phyloP scores from a whole-genome alignment of 495 filamentous ascomycete genomes.

The Bathelium albidoporum region DNA sequence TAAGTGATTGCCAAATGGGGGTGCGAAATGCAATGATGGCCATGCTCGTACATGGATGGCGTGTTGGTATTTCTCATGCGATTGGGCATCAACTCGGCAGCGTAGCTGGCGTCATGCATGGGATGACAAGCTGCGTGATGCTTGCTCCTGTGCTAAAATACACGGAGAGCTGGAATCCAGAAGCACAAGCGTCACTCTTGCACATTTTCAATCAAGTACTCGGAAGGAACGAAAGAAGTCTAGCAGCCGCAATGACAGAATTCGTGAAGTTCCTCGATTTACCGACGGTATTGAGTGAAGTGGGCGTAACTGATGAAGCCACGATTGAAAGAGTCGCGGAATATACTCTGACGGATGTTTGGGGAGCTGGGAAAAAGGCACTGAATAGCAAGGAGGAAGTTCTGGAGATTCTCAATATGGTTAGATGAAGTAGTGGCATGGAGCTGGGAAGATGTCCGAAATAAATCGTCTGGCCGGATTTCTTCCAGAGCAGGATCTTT shows the following conservation, averaged over 20 bases:
- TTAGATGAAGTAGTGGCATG: not conserved
- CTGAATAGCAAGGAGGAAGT: conserved; percentile 36
- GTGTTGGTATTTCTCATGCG: conserved; percentile 51
- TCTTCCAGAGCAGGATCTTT: no score
- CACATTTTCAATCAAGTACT: conserved; percentile 31
- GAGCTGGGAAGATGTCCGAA: no score
- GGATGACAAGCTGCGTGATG: conserved; percentile 56
- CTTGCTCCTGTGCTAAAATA: conserved; percentile 51
- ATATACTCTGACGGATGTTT: conserved; percentile 43
- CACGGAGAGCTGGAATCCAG: conserved; percentile 44
- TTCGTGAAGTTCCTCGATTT: conserved; percentile 47
- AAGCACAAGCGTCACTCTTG: conserved; percentile 38
- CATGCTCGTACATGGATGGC: conserved; percentile 34
- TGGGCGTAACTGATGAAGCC: conserved; percentile 44
- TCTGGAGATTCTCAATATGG: conserved; percentile 43
- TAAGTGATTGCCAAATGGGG: conserved; percentile 40
- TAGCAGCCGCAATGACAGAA: conserved; percentile 45
- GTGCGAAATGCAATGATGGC: conserved; percentile 47
- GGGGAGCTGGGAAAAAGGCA: conserved; percentile 20
- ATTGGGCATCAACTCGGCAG: conserved; percentile 61
- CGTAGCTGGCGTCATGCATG: conserved; percentile 49
- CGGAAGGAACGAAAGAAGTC: conserved; percentile 37
- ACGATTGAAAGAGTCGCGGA: conserved; percentile 39
- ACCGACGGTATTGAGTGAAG: conserved; percentile 45
- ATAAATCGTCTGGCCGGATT: no score